Conservation (phyloP, 441 rosid species). For the Populus hybrid region DNA sequence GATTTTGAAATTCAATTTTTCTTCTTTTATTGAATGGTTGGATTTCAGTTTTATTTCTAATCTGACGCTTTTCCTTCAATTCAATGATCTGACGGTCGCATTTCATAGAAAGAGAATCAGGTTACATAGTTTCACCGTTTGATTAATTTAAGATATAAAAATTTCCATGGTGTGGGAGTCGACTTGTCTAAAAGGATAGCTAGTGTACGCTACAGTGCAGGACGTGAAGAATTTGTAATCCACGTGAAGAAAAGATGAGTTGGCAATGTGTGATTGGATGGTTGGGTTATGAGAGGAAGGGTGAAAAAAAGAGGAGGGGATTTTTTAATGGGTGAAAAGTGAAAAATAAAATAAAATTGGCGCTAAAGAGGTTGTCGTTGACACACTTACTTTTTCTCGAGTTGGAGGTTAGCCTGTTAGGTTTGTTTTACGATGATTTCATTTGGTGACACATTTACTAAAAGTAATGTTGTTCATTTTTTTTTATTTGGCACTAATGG, state of each 20-base stretch:
- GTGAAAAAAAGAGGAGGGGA: slow-evolving; percentile 8
- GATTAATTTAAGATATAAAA: slow-evolving; percentile 28
- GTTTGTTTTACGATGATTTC: no score
- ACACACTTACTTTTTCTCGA: background rate
- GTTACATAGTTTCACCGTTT: slow-evolving; percentile 33
- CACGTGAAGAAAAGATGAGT: background rate
- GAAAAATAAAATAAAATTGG: slow-evolving; percentile 20
- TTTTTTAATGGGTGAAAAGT: background rate
- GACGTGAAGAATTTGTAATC: background rate
- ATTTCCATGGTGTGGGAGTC: background rate
- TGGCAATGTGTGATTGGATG: slow-evolving; percentile 7
- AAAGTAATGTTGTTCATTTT: background rate
- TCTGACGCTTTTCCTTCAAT: slow-evolving; percentile 34
- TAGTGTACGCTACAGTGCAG: background rate
- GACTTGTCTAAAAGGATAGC: background rate
- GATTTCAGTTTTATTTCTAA: slow-evolving; percentile 35
- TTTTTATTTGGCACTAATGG: background rate
- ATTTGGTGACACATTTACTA: background rate
- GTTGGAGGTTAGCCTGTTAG: background rate
- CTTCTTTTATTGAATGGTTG: slow-evolving; percentile 48
- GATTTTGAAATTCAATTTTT: slow-evolving; percentile 78
- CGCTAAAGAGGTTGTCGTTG: slow-evolving; percentile 30
- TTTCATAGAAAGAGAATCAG: slow-evolving; percentile 44
- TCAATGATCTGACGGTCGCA: slow-evolving; percentile 38
- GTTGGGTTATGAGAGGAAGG: background rate